A percentile compares a stretch with the other conserved stretches of the same genome.
These are phyloP conservation scores for Colletotrichum incanum DNA, from an alignment of 2,329 filamentous ascomycete species.

Conservation along the genomic window DNA sequence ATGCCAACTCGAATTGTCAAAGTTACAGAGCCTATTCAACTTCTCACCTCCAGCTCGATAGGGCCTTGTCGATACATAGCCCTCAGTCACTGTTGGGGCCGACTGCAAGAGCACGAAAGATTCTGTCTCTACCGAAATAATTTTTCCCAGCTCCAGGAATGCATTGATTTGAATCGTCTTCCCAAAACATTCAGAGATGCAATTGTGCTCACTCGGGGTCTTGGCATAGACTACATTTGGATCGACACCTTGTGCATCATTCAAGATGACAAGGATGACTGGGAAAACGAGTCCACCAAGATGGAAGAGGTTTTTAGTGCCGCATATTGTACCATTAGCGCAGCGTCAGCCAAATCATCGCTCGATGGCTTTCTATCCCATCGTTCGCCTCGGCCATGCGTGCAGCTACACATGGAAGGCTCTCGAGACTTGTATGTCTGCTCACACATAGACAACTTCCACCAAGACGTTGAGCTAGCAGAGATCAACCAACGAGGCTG, in stretches of 20 bases:
- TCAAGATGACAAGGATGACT: constrained; percentile 44
- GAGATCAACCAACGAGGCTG: constrained; percentile 54
- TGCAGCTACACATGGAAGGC: constrained; percentile 9
- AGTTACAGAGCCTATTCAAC: neutral
- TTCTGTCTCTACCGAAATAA: neutral
- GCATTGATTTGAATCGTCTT: constrained; percentile 16
- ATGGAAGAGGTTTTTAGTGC: constrained; percentile 41
- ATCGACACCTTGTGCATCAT: constrained; percentile 46
- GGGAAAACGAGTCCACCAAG: constrained; percentile 36
- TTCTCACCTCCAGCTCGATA: constrained; percentile 1
- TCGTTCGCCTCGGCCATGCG: constrained; percentile 1
- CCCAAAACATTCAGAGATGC: constrained; percentile 43
- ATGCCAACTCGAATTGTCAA: constrained; percentile 28
- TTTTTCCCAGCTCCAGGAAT: neutral
- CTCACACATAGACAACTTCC: constrained; percentile 53
- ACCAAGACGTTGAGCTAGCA: constrained; percentile 50
- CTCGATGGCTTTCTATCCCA: constrained; percentile 27
- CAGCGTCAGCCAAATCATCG: constrained; percentile 19
- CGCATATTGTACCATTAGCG: constrained; percentile 28
- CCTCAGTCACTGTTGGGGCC: constrained; percentile 47
- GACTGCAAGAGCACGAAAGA: neutral
- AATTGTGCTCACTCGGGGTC: constrained; percentile 34
- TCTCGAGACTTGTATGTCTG: constrained; percentile 47
- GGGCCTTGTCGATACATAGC: constrained; percentile 17
- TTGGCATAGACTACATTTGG: constrained; percentile 45